phyloP scores from a whole-genome alignment of 1,139 yeast species.

The Kluyveromyces sp. region DNA sequence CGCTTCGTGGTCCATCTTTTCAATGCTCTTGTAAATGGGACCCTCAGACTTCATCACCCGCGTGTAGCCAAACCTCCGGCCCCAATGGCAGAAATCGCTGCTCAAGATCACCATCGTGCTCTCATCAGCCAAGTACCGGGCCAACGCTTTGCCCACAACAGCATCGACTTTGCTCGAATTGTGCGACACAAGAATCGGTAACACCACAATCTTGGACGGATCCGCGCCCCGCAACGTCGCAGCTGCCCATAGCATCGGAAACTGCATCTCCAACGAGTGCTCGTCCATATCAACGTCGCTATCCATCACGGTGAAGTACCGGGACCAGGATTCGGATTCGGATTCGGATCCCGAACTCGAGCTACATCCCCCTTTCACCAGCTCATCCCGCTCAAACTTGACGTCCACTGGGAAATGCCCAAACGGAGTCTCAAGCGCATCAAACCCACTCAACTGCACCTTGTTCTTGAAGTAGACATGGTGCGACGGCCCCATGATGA shows the following conservation, averaged over 20 bases:
- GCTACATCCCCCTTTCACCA: conserved; percentile 32
- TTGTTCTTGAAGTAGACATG: conserved; percentile 68
- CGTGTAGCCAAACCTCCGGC: conserved; percentile 66
- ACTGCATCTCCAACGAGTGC: conserved; percentile 93
- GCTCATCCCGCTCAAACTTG: conserved; percentile 33
- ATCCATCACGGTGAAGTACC: conserved; percentile 49
- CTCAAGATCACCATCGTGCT: conserved; percentile 61
- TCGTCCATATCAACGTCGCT: conserved; percentile 67
- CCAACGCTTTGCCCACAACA: conserved; percentile 42
- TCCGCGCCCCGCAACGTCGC: conserved; percentile 37
- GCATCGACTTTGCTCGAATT: conserved; percentile 41
- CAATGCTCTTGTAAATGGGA: conserved; percentile 66
- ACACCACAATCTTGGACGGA: conserved; percentile 43
- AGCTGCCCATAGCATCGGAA: conserved; percentile 50
- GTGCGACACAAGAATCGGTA: conserved; percentile 78
- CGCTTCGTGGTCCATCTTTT: conserved; percentile 58
- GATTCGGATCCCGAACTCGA: conserved; percentile 12
- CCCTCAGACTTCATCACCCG: conserved; percentile 21
- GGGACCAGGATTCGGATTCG: too few species aligned
- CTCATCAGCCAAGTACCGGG: conserved; percentile 48
- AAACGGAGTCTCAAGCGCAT: conserved; percentile 67
- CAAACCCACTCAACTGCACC: conserved; percentile 50
- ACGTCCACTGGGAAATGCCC: conserved; percentile 67
- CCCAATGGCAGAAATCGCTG: conserved; percentile 98
- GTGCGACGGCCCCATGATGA: conserved; percentile 89